Evolutionary conservation across 1,139 yeast genomes (phyloP).

Genomic region (Magnusiomyces fungicola): DNA sequence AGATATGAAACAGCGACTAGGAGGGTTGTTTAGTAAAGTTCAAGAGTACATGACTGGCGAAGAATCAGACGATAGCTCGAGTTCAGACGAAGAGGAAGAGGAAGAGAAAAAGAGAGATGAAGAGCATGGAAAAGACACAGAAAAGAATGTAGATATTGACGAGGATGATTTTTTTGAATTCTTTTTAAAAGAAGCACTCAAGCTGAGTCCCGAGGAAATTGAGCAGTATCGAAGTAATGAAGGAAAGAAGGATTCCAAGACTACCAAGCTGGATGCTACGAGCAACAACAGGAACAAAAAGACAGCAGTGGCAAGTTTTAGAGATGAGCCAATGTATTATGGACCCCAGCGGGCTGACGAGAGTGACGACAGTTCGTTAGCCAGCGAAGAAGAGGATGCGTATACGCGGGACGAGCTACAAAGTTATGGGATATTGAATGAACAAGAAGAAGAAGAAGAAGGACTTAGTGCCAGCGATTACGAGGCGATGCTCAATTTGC

Average conservation of each 20-base stretch:
- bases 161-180: slow-evolving; percentile 61
- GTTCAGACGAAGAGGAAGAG: slow-evolving; percentile 18
- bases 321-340: no score
- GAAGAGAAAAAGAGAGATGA: slow-evolving; percentile 15
- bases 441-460: slow-evolving; percentile 26
- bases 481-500: slow-evolving; percentile 21
- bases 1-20: slow-evolving; percentile 15
- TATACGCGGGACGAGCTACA: slow-evolving; percentile 18
- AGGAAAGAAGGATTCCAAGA: neutral
- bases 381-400: slow-evolving; percentile 9
- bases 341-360: slow-evolving; percentile 12
- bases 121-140: slow-evolving; percentile 19
- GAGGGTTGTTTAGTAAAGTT: slow-evolving; percentile 24
- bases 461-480: slow-evolving; percentile 9
- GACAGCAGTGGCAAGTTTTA: no score
- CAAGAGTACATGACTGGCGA: slow-evolving; percentile 27
- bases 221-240: slow-evolving; percentile 25
- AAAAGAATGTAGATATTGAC: slow-evolving; percentile 34
- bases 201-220: slow-evolving; percentile 37
- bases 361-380: slow-evolving; percentile 9
- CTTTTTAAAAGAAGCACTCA: slow-evolving; percentile 46
- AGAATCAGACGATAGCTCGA: slow-evolving; percentile 21
- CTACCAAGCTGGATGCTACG: slow-evolving; percentile 1
- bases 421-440: slow-evolving; percentile 20
- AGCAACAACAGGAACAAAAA: slow-evolving; percentile 17